phyloP scores from a whole-genome alignment of 305 asterid species.

The Rubia occidens region DNA sequence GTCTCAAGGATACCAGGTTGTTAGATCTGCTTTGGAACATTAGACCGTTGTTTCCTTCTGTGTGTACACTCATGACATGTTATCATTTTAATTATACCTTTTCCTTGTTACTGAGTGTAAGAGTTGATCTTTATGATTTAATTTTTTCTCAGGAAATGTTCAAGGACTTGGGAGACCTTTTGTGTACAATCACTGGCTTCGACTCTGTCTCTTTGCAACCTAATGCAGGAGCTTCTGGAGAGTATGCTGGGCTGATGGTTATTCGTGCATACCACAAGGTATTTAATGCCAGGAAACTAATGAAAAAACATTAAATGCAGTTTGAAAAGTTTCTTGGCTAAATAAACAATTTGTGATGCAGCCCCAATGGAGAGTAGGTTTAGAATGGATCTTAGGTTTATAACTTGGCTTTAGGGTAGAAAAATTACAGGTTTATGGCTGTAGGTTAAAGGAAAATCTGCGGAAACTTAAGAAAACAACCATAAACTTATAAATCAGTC shows the following conservation, averaged over 20 bases:
- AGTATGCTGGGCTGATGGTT: constrained; percentile 96
- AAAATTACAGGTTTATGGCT: no score
- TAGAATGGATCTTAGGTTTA: no score
- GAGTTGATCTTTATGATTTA: constrained; percentile 10
- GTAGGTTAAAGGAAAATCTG: no score
- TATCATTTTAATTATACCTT: background rate
- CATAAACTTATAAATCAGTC: no score
- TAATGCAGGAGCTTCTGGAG: constrained; percentile 98
- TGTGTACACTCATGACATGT: background rate
- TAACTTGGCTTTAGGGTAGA: no score
- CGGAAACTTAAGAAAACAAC: no score
- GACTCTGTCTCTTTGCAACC: constrained; percentile 98
- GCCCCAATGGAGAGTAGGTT: no score
- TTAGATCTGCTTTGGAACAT: constrained; percentile 14
- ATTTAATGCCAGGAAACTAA: constrained; percentile 6
- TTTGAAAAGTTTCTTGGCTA: background rate
- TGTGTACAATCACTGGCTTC: constrained; percentile 88
- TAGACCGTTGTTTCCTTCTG: background rate
- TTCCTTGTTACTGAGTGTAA: background rate
- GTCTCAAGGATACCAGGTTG: constrained; percentile 82
- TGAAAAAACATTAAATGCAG: background rate
- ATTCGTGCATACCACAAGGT: constrained; percentile 97
- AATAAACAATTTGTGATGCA: background rate
- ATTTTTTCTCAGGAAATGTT: constrained; percentile 75
- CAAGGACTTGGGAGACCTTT: constrained; percentile 72